Percentiles rank a stretch among this genome's conserved stretches.
phyloP scores from a whole-genome alignment of 2,329 filamentous ascomycete species.

The Xylariaceae sp. region DNA sequence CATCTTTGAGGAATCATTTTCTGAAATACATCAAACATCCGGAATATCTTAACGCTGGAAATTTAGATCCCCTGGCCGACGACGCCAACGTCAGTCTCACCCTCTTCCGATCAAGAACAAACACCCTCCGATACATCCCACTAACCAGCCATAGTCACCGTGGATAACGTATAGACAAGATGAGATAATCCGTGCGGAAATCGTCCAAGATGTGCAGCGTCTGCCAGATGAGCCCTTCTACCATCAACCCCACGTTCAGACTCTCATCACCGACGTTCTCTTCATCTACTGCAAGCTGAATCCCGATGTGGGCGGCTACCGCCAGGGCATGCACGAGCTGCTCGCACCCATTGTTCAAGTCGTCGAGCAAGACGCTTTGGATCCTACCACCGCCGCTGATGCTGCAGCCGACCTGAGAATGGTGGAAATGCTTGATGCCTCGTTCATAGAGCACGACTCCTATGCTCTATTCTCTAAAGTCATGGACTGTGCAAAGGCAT shows the following conservation, averaged over 20 bases:
- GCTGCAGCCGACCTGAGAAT: constrained; percentile 49
- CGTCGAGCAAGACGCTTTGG: constrained; percentile 75
- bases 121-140: not conserved
- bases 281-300: constrained; percentile 96
- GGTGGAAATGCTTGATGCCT: constrained; percentile 63
- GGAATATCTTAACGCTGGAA: constrained; percentile 67
- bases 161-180: constrained; percentile 87
- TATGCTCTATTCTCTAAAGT: constrained; percentile 80
- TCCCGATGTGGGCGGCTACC: constrained; percentile 78
- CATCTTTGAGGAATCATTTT: constrained; percentile 67
- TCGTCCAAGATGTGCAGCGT: constrained; percentile 88
- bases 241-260: constrained; percentile 72
- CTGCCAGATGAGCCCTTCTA: constrained; percentile 93
- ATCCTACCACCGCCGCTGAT: constrained; percentile 37
- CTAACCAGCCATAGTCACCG: constrained; percentile 61
- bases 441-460: constrained; percentile 83
- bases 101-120: not conserved
- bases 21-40: constrained; percentile 81
- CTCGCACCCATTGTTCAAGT: constrained; percentile 86
- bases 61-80: constrained; percentile 80
- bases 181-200: constrained; percentile 79
- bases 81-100: constrained; percentile 52
- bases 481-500: constrained; percentile 82
- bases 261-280: constrained; percentile 79
- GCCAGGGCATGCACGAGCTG: constrained; percentile 98